Percentiles rank a stretch among this genome's conserved stretches.
phyloP scores from a whole-genome alignment of 495 filamentous ascomycete genomes.

The Xylaria telfairii region DNA sequence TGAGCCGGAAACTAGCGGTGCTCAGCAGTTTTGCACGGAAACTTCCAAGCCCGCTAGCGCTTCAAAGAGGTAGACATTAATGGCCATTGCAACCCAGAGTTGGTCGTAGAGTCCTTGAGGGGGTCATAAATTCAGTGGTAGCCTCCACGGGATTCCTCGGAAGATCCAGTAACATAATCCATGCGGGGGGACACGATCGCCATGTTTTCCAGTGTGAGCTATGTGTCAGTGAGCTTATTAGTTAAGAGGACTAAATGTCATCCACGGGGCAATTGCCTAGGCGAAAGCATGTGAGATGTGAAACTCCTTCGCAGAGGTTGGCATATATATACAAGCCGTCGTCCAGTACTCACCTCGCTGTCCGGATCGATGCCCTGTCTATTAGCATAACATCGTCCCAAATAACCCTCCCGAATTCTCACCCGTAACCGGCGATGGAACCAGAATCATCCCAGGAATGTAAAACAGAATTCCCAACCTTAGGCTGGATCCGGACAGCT shows the following conservation, averaged over 20 bases:
- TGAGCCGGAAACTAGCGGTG: not conserved
- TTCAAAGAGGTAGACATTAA: not conserved
- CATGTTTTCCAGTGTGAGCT: conserved; percentile 14
- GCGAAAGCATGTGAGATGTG: conserved; percentile 34
- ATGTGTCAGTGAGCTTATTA: conserved; percentile 21
- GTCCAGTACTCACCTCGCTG: conserved; percentile 56
- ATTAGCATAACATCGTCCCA: conserved; percentile 39
- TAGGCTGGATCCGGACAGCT: conserved; percentile 45
- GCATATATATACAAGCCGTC: conserved; percentile 54
- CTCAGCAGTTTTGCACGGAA: conserved; percentile 9
- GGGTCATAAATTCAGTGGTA: conserved; percentile 1
- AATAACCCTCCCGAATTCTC: conserved; percentile 38
- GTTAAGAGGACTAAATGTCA: conserved; percentile 13
- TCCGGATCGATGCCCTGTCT: conserved; percentile 50
- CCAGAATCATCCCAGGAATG: conserved; percentile 33
- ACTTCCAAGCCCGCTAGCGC: conserved; percentile 1
- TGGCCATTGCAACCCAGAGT: conserved; percentile 5
- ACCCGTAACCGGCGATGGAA: conserved; percentile 36
- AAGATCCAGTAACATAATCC: conserved; percentile 13
- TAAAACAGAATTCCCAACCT: conserved; percentile 38
- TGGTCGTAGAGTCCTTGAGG: not conserved
- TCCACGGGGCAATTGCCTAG: conserved; percentile 34
- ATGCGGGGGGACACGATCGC: not conserved
- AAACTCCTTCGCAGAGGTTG: conserved; percentile 47
- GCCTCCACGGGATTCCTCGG: conserved; percentile 1